These are phyloP conservation scores for Orbilia brochopaga DNA, from an alignment of 2,329 filamentous ascomycete genomes.

Conservation along the genomic window DNA sequence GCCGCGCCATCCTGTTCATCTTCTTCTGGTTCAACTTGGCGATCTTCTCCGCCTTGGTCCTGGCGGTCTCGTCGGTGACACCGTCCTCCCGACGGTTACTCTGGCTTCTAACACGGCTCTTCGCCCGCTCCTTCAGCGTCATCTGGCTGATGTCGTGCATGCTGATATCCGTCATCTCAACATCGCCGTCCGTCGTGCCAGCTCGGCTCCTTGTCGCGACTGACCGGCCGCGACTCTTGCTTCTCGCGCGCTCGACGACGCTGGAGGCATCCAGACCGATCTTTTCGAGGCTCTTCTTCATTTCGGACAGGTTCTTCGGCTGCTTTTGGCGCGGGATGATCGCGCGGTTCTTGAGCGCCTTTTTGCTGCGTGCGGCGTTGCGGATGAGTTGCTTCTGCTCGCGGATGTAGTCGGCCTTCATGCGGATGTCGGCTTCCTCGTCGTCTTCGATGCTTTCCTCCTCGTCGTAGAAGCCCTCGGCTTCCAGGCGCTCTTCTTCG, in stretches of 20 bases:
- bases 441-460: constrained; percentile 79
- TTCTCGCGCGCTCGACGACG: constrained; percentile 74
- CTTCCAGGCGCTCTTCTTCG: constrained; percentile 90
- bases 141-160: constrained; percentile 61
- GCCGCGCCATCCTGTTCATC: constrained; percentile 97
- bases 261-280: constrained; percentile 83
- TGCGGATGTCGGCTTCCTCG: constrained; percentile 82
- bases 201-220: constrained; percentile 66
- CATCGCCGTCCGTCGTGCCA: constrained; percentile 77
- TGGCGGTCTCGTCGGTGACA: constrained; percentile 70
- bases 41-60: constrained; percentile 82
- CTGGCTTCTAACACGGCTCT: constrained; percentile 72
- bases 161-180: constrained; percentile 58
- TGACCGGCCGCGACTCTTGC: constrained; percentile 76
- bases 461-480: constrained; percentile 91
- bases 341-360: constrained; percentile 95
- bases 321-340: constrained; percentile 83
- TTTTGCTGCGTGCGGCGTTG: constrained; percentile 94
- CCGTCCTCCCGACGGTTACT: constrained; percentile 74
- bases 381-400: constrained; percentile 91
- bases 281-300: constrained; percentile 82
- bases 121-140: constrained; percentile 68
- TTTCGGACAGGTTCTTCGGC: constrained; percentile 77
- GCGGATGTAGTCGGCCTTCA: constrained; percentile 93
- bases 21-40: constrained; percentile 92